Base-by-base conservation (phyloP, 768 basidiomycete species). In the Panaeolus papilionaceus region DNA sequence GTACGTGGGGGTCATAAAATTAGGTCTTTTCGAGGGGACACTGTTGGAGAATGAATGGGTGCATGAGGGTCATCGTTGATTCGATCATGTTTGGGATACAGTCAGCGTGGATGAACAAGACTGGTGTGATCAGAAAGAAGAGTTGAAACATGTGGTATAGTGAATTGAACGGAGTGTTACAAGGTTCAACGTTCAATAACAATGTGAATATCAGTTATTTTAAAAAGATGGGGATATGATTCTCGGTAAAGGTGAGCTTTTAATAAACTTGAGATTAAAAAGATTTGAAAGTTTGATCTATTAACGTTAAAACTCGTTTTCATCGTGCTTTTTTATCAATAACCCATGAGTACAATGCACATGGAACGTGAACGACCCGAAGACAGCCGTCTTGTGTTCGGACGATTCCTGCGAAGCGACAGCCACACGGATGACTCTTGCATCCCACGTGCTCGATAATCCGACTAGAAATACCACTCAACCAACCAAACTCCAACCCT, bases 371-470 rank as follows among this genome's bases (percentile, higher is more conserved):
- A 12, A 58, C 69, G 68, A 70, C 69, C 68, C 70, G 65, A 71
- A 71, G 66, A 72, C 69, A 69, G 69, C 69, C 71, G 71, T 71
- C 51, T 51, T 42, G 28, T 61, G 28, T 47, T 39, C 70, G 71
- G 71, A 71, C 71, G 72, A 71, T 64, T 69, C 38, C 47, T 66
- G 63, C 71, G 62, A 64, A 67, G 62, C 16, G 23, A 11, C 23
- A 49, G 61, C 49, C 47, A 49, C 23, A 26, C 47, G 47, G 47
- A 49, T 49, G 47, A 20, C 10, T 51, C 20, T 40, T 12, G n/a
- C 23, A 67, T 18, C 18, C 20, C 61, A 62, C 38, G 26, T 61
- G 20, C 16, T 45, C 28, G 28, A 26, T 10, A 45, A 49, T 49
- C 51, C 23, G 26, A 49, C 64, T 49, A 38, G 45, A 47, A 64